A percentile compares a stretch with the other conserved stretches of the same genome.
Evolutionary conservation across 352 stramenopile species (phyloP).

Genomic region (Pythium volutum): DNA sequence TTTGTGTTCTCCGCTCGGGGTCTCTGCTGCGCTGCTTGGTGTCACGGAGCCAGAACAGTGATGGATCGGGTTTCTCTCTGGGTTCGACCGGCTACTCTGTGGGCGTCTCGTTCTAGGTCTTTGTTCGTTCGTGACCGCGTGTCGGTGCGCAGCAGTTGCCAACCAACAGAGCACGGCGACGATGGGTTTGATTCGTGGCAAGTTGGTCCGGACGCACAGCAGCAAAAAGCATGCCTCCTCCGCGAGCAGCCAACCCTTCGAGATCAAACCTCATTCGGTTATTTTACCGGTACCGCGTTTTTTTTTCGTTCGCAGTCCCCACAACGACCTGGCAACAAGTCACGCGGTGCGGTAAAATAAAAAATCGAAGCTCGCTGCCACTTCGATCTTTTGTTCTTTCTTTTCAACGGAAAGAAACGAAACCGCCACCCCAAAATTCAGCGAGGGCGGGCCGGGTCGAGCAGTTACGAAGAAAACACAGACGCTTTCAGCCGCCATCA

Average conservation of each 20-base stretch:
- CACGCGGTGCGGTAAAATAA: not conserved
- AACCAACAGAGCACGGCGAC: not conserved
- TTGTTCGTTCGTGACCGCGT: too few relatives aligned
- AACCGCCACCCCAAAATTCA: slow-evolving; percentile 20
- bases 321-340: not conserved
- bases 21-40: too few relatives aligned
- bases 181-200: not conserved
- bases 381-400: slow-evolving; percentile 22
- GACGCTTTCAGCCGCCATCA: not conserved
- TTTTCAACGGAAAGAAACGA: slow-evolving; percentile 23
- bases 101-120: too few relatives aligned
- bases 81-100: too few relatives aligned
- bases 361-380: slow-evolving; percentile 1
- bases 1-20: too few relatives aligned
- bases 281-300: not conserved
- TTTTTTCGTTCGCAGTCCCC: not conserved
- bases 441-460: not conserved
- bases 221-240: not conserved
- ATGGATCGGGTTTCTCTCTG: too few relatives aligned
- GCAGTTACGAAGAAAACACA: slow-evolving; percentile 23
- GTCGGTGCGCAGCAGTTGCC: too few relatives aligned
- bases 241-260: too few relatives aligned
- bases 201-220: not conserved
- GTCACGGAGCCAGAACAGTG: too few relatives aligned
- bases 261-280: not conserved